Conservation (phyloP, 352 stramenopile species). For the Blastocystis sp. region DNA sequence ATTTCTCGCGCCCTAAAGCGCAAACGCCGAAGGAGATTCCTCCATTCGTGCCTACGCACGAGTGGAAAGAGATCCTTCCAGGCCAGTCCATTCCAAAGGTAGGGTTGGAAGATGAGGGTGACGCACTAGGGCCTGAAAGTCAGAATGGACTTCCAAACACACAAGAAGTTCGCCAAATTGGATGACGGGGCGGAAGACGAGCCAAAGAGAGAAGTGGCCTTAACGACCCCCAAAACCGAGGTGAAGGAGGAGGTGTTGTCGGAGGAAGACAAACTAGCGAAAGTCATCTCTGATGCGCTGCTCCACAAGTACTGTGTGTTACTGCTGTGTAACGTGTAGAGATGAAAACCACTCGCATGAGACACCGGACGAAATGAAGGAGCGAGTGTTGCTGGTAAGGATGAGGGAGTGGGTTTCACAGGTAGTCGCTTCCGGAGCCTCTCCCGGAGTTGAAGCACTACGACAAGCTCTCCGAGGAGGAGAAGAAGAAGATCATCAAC, state of each 20-base stretch:
- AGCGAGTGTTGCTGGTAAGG: constrained; percentile 27
- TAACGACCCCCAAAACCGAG: background rate
- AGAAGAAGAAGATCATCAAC: constrained; percentile 56
- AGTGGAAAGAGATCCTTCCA: constrained; percentile 51
- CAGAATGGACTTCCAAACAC: constrained; percentile 53
- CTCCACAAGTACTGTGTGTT: background rate
- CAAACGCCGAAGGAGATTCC: background rate
- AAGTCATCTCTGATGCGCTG: constrained; percentile 23
- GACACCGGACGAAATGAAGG: constrained; percentile 44
- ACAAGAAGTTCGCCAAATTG: constrained; percentile 50
- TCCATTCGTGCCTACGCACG: constrained; percentile 22
- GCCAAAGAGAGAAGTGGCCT: background rate
- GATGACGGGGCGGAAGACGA: constrained; percentile 21
- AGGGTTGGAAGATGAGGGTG: background rate
- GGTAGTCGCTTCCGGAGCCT: constrained; percentile 48
- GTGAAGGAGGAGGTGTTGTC: background rate
- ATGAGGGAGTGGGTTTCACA: background rate
- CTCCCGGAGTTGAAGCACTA: constrained; percentile 27
- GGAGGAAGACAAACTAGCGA: constrained; percentile 41
- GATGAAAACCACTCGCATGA: background rate
- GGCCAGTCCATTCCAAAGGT: constrained; percentile 46
- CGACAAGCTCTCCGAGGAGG: constrained; percentile 26
- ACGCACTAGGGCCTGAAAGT: constrained; percentile 25
- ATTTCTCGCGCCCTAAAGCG: constrained; percentile 12
- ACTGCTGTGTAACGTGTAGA: background rate